Evolutionary conservation across 2,329 filamentous ascomycete genomes (phyloP).

Genomic region (Fusarium sp.): DNA sequence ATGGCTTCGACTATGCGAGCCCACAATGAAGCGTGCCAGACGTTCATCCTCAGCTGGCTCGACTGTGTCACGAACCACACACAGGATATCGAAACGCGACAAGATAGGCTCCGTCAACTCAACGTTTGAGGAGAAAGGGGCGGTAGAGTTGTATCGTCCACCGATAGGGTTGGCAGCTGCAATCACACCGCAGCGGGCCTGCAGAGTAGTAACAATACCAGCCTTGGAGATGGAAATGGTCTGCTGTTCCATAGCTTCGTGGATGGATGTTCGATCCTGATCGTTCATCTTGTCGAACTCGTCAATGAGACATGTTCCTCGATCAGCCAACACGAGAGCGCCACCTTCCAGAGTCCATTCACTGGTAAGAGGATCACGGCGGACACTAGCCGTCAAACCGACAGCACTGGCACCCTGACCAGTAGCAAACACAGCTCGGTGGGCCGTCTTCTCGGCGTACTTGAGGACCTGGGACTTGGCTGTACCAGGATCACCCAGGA

Average conservation of each 20-base stretch:
- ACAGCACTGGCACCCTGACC: conserved; percentile 97
- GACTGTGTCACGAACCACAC: conserved; percentile 94
- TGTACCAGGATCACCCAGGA: conserved; percentile 96
- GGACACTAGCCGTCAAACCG: conserved; percentile 96
- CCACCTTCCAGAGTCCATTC: conserved; percentile 99
- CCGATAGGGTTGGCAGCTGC: conserved; percentile 97
- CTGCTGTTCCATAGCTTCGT: conserved; percentile 99
- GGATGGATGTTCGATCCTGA: conserved; percentile 96
- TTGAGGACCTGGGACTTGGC: conserved; percentile 98
- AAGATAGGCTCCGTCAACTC: conserved; percentile 97
- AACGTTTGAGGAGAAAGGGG: conserved; percentile 96
- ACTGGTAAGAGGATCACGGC: conserved; percentile 92
- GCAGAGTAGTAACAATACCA: conserved; percentile 96
- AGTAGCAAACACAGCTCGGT: conserved; percentile 96
- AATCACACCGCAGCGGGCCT: conserved; percentile 95
- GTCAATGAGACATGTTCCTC: conserved; percentile 95
- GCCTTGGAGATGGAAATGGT: conserved; percentile 99
- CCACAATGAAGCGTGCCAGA: conserved; percentile 93
- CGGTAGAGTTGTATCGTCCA: conserved; percentile 95
- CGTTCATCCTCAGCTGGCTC: conserved; percentile 93
- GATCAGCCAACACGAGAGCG: conserved; percentile 93
- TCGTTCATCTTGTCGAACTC: conserved; percentile 99
- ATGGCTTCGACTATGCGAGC: conserved; percentile 92
- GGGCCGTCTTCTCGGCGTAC: conserved; percentile 97
- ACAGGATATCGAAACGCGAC: conserved; percentile 97